Evolutionary conservation across 176 grass and related monocot species (phyloP).

Genomic region (Thinopyrum elongatum): DNA sequence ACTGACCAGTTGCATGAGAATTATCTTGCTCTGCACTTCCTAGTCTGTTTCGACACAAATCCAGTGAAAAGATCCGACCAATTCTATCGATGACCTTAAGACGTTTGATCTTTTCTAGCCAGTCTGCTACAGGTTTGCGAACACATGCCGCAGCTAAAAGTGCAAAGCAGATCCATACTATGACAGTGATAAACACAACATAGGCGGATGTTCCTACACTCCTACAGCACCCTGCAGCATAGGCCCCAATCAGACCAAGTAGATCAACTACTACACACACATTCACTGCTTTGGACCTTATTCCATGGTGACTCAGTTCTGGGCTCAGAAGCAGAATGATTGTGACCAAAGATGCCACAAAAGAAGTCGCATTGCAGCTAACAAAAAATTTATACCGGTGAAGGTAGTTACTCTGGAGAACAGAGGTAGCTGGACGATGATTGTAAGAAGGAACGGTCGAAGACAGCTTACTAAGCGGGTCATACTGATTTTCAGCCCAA

Average conservation of each 20-base stretch:
- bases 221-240: constrained; percentile 30
- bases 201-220: neutral
- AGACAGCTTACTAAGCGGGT: no score
- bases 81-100: neutral
- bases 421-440: constrained; percentile 17
- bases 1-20: neutral
- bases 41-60: neutral
- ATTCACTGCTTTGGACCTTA: constrained; percentile 11
- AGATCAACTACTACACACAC: constrained; percentile 15
- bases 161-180: constrained; percentile 18
- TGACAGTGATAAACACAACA: constrained; percentile 3
- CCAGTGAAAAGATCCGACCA: neutral
- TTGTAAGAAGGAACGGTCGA: neutral
- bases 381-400: constrained; percentile 12
- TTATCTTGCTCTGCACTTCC: neutral
- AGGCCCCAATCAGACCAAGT: constrained; percentile 29
- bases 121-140: constrained; percentile 6
- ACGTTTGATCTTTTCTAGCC: neutral
- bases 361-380: constrained; percentile 17
- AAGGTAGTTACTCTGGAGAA: constrained; percentile 25
- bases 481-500: constrained; percentile 41
- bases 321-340: constrained; percentile 30
- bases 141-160: neutral
- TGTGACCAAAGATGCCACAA: constrained; percentile 26
- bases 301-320: constrained; percentile 26